These are phyloP conservation scores for Ramularia endophylla DNA, from an alignment of 2,329 filamentous ascomycete genomes.

Conservation along the genomic window DNA sequence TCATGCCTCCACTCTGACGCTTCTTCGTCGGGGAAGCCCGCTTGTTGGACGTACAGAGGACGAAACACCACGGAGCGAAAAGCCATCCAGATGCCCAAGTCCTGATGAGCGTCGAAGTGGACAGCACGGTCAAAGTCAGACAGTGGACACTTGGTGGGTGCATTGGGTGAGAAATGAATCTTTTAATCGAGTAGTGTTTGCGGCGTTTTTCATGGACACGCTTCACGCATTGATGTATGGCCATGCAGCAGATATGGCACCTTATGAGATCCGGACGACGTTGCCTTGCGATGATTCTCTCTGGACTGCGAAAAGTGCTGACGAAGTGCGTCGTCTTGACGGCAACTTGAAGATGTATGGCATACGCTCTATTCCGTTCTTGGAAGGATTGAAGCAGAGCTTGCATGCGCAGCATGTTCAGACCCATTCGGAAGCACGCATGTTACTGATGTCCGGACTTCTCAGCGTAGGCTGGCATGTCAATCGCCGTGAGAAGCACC, in stretches of 20 bases:
- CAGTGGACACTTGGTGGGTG: slow-evolving; percentile 61
- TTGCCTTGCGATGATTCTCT: slow-evolving; percentile 84
- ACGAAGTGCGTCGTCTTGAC: slow-evolving; percentile 77
- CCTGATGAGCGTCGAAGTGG: slow-evolving; percentile 2
- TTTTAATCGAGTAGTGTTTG: slow-evolving; percentile 79
- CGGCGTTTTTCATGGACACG: slow-evolving; percentile 86
- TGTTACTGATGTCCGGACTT: slow-evolving; percentile 84
- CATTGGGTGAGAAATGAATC: slow-evolving; percentile 91
- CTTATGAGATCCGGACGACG: slow-evolving; percentile 80
- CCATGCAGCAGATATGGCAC: slow-evolving; percentile 76
- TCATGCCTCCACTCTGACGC: slow-evolving; percentile 84
- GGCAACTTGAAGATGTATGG: slow-evolving; percentile 71
- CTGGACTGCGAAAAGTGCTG: slow-evolving; percentile 81
- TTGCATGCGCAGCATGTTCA: slow-evolving; percentile 74
- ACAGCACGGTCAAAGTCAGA: not conserved
- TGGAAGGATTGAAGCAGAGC: slow-evolving; percentile 83
- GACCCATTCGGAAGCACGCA: slow-evolving; percentile 85
- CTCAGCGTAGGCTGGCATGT: slow-evolving; percentile 94
- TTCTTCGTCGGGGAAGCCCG: slow-evolving; percentile 87
- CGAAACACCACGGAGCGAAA: slow-evolving; percentile 68
- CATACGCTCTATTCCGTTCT: slow-evolving; percentile 75
- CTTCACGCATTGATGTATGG: slow-evolving; percentile 96
- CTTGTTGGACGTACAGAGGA: slow-evolving; percentile 76
- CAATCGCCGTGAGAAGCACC: slow-evolving; percentile 87
- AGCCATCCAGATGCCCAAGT: slow-evolving; percentile 13